Conservation (phyloP, 1,284 basidiomycete species). For the Sanghuangporus sanghuang region DNA sequence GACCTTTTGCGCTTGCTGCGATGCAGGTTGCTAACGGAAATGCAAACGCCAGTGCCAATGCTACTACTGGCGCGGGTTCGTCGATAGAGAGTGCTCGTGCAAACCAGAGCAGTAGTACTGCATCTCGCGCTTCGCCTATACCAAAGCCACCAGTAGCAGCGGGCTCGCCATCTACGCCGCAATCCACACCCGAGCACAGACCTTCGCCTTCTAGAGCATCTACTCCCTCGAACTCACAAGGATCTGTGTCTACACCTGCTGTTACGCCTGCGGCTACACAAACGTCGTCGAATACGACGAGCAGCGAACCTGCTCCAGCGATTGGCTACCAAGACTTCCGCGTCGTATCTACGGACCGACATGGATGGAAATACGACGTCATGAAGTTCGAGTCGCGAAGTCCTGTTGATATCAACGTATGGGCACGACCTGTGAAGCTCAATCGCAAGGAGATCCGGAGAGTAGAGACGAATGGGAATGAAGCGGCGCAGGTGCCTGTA, state of each 20-base stretch:
- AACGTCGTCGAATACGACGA: not conserved
- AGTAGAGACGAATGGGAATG: slow-evolving; percentile 32
- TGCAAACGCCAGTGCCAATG: not conserved
- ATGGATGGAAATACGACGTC: slow-evolving; percentile 82
- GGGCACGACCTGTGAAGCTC: slow-evolving; percentile 72
- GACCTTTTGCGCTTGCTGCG: slow-evolving; percentile 10
- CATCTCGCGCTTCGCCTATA: not conserved
- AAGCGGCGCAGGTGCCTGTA: slow-evolving; percentile 42
- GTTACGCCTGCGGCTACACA: not conserved
- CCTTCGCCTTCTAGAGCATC: slow-evolving; percentile 6
- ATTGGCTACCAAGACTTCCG: slow-evolving; percentile 57
- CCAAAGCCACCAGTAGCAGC: not conserved
- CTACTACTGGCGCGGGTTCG: not conserved
- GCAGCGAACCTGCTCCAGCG: not conserved
- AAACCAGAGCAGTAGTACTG: not conserved
- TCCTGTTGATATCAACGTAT: slow-evolving; percentile 55
- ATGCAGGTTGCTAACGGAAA: slow-evolving; percentile 10
- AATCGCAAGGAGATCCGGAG: slow-evolving; percentile 76
- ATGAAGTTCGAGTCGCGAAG: slow-evolving; percentile 79
- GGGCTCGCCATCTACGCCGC: not conserved
- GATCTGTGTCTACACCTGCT: not conserved
- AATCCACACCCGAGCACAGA: not conserved
- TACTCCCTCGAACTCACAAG: slow-evolving; percentile 1
- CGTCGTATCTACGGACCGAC: slow-evolving; percentile 68
- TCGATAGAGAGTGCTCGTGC: not conserved